A percentile compares a stretch with the other conserved stretches of the same genome.
Evolutionary conservation across 2,329 filamentous ascomycete genomes (phyloP).

Genomic region (Lecanicillium sp.): DNA sequence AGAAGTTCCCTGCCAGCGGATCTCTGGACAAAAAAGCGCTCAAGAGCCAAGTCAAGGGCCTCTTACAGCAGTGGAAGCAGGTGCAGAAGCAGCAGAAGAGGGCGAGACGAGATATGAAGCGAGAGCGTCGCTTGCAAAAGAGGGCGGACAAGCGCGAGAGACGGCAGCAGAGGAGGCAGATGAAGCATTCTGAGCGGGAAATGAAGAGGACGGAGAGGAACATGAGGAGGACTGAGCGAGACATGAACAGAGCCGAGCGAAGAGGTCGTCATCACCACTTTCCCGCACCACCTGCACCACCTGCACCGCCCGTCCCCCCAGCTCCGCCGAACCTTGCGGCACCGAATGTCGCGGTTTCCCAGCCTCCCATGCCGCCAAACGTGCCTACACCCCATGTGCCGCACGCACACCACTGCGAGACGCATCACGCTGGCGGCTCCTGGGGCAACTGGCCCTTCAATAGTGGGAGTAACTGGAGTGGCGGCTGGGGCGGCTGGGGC

Average conservation of each 20-base stretch:
- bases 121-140: conserved; percentile 18
- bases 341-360: too few relatives aligned
- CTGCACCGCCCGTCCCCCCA: conserved; percentile 3
- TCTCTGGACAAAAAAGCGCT: conserved; percentile 24
- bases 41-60: conserved; percentile 33
- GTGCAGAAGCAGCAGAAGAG: conserved; percentile 21
- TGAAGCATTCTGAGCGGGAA: conserved; percentile 22
- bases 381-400: background rate
- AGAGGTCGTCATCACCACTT: background rate
- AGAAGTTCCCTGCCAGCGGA: conserved; percentile 9
- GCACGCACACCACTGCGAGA: conserved; percentile 5
- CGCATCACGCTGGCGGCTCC: too few relatives aligned
- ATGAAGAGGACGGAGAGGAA: conserved; percentile 22
- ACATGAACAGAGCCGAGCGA: too few relatives aligned
- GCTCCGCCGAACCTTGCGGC: too few relatives aligned
- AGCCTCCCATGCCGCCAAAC: too few relatives aligned
- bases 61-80: conserved; percentile 36
- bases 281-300: conserved; percentile 4
- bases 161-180: conserved; percentile 17
- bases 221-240: conserved; percentile 17
- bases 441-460: too few relatives aligned
- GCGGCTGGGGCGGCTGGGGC: too few relatives aligned
- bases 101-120: conserved; percentile 22
- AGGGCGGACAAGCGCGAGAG: conserved; percentile 24
- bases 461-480: too few relatives aligned